phyloP scores from a whole-genome alignment of 306 rosid genomes.

The Prunus mume region DNA sequence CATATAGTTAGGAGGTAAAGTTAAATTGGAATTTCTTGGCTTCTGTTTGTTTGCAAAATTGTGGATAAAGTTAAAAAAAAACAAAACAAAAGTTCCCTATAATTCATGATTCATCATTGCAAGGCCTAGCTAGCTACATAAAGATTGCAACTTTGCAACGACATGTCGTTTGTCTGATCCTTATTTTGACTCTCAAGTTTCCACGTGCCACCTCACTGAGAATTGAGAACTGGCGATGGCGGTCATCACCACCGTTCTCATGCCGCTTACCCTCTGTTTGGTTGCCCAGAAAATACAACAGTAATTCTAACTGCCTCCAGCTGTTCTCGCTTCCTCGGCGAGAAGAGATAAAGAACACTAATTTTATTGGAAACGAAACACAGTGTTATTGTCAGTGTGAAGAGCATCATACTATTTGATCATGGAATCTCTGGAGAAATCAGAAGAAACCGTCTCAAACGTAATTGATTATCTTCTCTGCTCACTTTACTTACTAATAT shows the following conservation, averaged over 20 bases:
- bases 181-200: neutral
- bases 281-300: neutral
- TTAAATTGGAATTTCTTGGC: neutral
- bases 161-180: neutral
- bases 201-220: neutral
- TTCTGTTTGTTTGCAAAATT: constrained; percentile 2
- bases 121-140: no score
- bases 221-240: neutral
- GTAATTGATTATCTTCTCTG: constrained; percentile 11
- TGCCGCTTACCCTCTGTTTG: neutral
- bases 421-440: constrained; percentile 15
- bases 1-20: no score
- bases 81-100: no score
- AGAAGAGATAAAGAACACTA: neutral
- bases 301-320: neutral
- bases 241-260: neutral
- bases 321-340: neutral
- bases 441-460: constrained; percentile 2
- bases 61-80: no score
- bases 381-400: neutral
- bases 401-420: neutral
- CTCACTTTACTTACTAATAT: neutral
- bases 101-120: no score
- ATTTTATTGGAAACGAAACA: neutral
- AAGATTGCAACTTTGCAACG: neutral